A percentile compares a stretch with the other conserved stretches of the same genome.
Conservation (phyloP, 2,329 filamentous ascomycete species). For the Verticillium nubilum region DNA sequence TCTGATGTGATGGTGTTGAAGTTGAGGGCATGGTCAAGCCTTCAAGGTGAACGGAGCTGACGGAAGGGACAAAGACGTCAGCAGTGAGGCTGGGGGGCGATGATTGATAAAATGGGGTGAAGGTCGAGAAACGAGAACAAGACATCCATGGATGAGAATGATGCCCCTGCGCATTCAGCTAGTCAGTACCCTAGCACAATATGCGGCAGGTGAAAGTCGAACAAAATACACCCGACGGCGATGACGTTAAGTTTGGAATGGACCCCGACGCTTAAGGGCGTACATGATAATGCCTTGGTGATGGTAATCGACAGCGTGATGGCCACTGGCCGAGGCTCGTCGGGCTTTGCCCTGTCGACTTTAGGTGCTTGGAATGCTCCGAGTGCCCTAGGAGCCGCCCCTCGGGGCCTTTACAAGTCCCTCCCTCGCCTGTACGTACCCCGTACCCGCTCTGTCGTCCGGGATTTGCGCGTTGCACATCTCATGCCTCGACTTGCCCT, state of each 20-base stretch:
- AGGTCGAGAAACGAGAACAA: background rate
- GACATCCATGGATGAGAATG: background rate
- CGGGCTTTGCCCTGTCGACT: background rate
- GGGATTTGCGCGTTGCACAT: background rate
- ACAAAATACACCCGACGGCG: background rate
- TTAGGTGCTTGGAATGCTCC: background rate
- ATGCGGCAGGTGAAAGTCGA: background rate
- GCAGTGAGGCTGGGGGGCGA: background rate
- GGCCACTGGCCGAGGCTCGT: background rate
- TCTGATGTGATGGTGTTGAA: too few relatives aligned
- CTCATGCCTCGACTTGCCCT: too few relatives aligned
- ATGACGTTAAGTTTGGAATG: background rate
- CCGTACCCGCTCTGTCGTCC: too few relatives aligned
- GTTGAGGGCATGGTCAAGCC: background rate
- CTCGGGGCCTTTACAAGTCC: too few relatives aligned
- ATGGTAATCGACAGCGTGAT: background rate
- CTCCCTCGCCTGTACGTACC: too few relatives aligned
- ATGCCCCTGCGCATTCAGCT: background rate
- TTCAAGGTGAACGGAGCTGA: too few relatives aligned
- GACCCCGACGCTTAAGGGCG: background rate
- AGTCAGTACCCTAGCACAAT: background rate
- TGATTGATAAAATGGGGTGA: background rate
- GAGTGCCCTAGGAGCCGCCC: too few relatives aligned
- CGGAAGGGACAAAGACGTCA: background rate
- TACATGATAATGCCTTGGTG: background rate